A percentile compares a stretch with the other conserved stretches of the same genome.
These are phyloP conservation scores for grape (Vitis vinifera) DNA, from an alignment of 164 flowering plant genomes.

Conservation along the genomic window DNA sequence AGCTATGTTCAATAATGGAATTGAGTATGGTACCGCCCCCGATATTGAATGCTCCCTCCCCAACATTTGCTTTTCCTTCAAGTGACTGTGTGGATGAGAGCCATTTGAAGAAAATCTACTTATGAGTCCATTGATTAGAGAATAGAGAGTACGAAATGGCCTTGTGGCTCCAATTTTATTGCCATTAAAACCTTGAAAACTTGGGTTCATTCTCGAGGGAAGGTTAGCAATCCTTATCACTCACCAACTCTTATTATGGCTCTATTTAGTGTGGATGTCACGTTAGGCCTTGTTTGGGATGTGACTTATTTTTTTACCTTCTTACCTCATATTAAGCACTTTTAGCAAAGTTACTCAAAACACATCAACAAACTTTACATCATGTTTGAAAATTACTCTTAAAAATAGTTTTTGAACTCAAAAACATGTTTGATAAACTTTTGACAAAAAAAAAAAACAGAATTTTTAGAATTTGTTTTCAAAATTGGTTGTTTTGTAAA, in stretches of 20 bases:
- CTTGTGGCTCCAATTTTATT: neutral
- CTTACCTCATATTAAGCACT: too few relatives aligned
- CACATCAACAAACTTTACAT: too few relatives aligned
- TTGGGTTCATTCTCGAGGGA: neutral
- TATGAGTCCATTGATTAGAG: neutral
- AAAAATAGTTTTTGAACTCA: too few relatives aligned
- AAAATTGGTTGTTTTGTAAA: too few relatives aligned
- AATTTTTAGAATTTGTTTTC: too few relatives aligned
- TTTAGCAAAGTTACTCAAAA: too few relatives aligned
- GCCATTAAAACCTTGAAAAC: neutral
- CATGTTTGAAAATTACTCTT: too few relatives aligned
- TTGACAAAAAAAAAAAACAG: too few relatives aligned
- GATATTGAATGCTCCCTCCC: neutral
- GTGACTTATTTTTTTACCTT: too few relatives aligned
- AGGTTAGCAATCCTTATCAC: neutral
- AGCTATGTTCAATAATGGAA: neutral
- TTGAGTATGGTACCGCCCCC: neutral
- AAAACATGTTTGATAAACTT: too few relatives aligned
- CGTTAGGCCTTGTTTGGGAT: too few relatives aligned
- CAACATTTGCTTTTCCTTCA: neutral
- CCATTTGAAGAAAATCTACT: neutral
- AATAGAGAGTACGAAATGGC: neutral
- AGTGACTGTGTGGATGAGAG: constrained; percentile 1
- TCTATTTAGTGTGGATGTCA: too few relatives aligned
- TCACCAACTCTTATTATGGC: neutral